These are phyloP conservation scores for Rhododendron henanense DNA, from an alignment of 148 eudicot species.

Conservation along the genomic window DNA sequence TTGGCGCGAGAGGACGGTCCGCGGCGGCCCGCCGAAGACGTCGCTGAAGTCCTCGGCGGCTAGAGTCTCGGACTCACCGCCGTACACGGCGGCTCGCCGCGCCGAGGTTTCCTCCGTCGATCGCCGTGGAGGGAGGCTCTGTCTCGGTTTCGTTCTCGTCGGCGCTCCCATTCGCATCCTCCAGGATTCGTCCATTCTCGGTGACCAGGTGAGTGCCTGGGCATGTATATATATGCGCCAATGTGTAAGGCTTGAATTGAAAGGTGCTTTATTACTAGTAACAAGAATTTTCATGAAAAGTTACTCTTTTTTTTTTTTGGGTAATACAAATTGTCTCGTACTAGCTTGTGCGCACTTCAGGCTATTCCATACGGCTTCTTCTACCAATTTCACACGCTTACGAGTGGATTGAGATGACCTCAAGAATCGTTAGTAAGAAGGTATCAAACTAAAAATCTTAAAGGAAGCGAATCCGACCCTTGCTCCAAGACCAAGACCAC, in stretches of 20 bases:
- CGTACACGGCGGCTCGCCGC: slow-evolving; percentile 12
- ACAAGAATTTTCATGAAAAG: not conserved
- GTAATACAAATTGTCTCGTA: too few species aligned
- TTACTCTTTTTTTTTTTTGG: not conserved
- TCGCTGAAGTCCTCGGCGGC: slow-evolving; percentile 57
- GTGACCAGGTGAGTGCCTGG: not conserved
- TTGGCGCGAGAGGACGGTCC: slow-evolving; percentile 43
- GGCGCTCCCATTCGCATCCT: slow-evolving; percentile 45
- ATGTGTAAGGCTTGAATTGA: not conserved
- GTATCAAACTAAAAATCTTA: too few species aligned
- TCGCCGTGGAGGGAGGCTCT: slow-evolving; percentile 17
- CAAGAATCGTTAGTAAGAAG: too few species aligned
- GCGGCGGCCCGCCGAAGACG: slow-evolving; percentile 76
- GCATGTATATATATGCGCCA: too few species aligned
- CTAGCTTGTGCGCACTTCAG: too few species aligned
- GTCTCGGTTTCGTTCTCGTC: not conserved
- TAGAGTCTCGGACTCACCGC: slow-evolving; percentile 12
- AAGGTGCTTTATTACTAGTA: not conserved
- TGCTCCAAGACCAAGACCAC: too few species aligned
- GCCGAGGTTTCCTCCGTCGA: slow-evolving; percentile 21
- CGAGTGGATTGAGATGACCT: not conserved
- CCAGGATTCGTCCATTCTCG: slow-evolving; percentile 62
- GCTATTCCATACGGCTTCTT: too few species aligned
- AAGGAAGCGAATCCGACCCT: too few species aligned
- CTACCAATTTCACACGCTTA: not conserved